phyloP scores from a whole-genome alignment of 257 asterid species.

The Prunella vulgaris region DNA sequence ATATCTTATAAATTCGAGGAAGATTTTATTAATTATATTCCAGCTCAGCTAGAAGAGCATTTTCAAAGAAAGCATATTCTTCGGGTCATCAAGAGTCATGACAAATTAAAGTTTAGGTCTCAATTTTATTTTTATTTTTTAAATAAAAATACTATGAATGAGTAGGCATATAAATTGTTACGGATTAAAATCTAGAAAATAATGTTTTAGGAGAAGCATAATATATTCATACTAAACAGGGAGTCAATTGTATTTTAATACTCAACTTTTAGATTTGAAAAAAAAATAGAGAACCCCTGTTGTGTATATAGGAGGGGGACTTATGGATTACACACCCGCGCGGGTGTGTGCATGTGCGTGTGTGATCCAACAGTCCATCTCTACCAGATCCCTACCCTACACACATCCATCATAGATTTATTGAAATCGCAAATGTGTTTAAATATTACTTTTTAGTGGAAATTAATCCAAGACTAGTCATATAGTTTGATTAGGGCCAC shows the following conservation, averaged over 20 bases:
- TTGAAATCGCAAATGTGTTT: background rate
- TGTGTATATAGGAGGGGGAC: too few relatives aligned
- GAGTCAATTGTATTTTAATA: too few relatives aligned
- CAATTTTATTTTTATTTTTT: background rate
- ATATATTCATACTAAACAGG: too few relatives aligned
- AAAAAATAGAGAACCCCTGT: too few relatives aligned
- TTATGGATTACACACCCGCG: too few relatives aligned
- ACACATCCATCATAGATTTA: background rate
- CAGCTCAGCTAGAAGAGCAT: background rate
- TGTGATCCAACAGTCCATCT: too few relatives aligned
- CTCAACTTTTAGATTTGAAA: too few relatives aligned
- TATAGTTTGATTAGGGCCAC: background rate
- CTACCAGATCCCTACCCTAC: too few relatives aligned
- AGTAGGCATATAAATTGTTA: too few relatives aligned
- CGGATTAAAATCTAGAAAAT: background rate
- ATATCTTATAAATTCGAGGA: background rate
- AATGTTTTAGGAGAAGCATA: too few relatives aligned
- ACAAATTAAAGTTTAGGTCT: background rate
- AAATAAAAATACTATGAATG: background rate
- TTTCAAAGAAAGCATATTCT: background rate
- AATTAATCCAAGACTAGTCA: background rate
- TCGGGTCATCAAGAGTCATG: background rate
- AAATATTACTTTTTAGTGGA: background rate
- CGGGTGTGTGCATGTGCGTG: too few relatives aligned
- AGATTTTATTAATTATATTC: background rate